phyloP scores from a whole-genome alignment of 257 asterid genomes.

The Solanum habrochaites region DNA sequence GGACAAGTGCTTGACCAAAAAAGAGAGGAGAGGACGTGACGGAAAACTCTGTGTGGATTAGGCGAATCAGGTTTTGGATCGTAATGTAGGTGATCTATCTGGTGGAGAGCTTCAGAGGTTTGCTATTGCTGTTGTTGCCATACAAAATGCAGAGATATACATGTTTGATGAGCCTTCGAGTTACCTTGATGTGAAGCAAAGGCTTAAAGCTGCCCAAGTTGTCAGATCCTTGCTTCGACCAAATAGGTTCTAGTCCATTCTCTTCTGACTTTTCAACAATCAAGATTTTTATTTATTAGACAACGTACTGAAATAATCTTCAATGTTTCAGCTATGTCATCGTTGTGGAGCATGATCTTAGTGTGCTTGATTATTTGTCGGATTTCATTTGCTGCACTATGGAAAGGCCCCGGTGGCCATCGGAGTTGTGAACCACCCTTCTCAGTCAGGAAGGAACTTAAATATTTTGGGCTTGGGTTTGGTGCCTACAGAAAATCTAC shows the following conservation, averaged over 20 bases:
- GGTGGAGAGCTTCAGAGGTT: slow-evolving; percentile 99
- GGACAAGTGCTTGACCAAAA: slow-evolving; percentile 95
- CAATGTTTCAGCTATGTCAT: slow-evolving; percentile 68
- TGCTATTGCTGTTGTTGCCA: slow-evolving; percentile 93
- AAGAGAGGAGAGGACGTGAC: slow-evolving; percentile 90
- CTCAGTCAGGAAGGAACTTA: slow-evolving; percentile 97
- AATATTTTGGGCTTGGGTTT: slow-evolving; percentile 88
- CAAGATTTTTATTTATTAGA: background rate
- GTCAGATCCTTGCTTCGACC: slow-evolving; percentile 93
- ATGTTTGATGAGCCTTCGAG: slow-evolving; percentile 99
- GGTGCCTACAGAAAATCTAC: slow-evolving; percentile 94
- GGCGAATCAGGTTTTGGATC: slow-evolving; percentile 90
- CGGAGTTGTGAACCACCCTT: slow-evolving; percentile 95
- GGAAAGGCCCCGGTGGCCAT: slow-evolving; percentile 97
- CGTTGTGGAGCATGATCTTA: slow-evolving; percentile 95
- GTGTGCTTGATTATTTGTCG: slow-evolving; percentile 88
- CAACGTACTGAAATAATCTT: background rate
- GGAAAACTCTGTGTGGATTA: slow-evolving; percentile 56
- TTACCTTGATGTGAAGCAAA: slow-evolving; percentile 96
- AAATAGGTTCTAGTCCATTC: slow-evolving; percentile 39
- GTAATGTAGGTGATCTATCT: slow-evolving; percentile 91
- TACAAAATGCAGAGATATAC: slow-evolving; percentile 93
- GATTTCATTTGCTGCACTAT: slow-evolving; percentile 95
- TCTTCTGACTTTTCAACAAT: slow-evolving; percentile 1
- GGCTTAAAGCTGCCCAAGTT: slow-evolving; percentile 98